These are phyloP conservation scores for Trichoderma hamatum DNA, from an alignment of 2,329 filamentous ascomycete genomes.

Conservation along the genomic window DNA sequence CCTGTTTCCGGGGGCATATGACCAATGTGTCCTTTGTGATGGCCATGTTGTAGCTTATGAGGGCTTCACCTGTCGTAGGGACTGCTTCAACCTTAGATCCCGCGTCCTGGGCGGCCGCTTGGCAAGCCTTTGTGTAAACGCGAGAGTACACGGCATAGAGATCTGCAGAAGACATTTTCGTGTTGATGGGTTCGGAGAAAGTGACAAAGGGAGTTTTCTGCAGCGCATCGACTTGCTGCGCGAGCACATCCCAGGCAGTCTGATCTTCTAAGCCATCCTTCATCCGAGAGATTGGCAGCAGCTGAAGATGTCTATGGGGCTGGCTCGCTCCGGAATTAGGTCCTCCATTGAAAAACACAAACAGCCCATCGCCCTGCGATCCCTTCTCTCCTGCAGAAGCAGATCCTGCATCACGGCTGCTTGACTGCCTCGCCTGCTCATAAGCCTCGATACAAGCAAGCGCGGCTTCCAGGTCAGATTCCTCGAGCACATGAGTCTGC, in stretches of 20 bases:
- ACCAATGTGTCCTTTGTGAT: constrained; percentile 59
- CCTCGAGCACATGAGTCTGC: constrained; percentile 67
- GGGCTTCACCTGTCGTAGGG: constrained; percentile 45
- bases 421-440: constrained; percentile 30
- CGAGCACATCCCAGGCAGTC: constrained; percentile 53
- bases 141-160: constrained; percentile 50
- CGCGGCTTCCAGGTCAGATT: constrained; percentile 62
- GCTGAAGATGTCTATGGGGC: constrained; percentile 71
- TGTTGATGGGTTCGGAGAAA: constrained; percentile 46
- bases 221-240: constrained; percentile 37
- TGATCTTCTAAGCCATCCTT: constrained; percentile 49
- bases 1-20: constrained; percentile 56
- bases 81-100: constrained; percentile 12
- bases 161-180: constrained; percentile 41
- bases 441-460: constrained; percentile 65
- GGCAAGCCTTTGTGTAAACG: constrained; percentile 51
- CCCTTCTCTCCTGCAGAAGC: background rate
- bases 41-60: constrained; percentile 67
- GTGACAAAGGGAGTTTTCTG: constrained; percentile 46
- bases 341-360: constrained; percentile 73
- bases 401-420: background rate
- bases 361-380: constrained; percentile 47
- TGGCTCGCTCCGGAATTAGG: constrained; percentile 70
- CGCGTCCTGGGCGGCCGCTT: constrained; percentile 39
- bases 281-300: constrained; percentile 69